Evolutionary conservation across 345 rosid genomes (phyloP), one percentile per base, ranked within the genome.

Genomic region (Sisymbrium altissimum): DNA sequence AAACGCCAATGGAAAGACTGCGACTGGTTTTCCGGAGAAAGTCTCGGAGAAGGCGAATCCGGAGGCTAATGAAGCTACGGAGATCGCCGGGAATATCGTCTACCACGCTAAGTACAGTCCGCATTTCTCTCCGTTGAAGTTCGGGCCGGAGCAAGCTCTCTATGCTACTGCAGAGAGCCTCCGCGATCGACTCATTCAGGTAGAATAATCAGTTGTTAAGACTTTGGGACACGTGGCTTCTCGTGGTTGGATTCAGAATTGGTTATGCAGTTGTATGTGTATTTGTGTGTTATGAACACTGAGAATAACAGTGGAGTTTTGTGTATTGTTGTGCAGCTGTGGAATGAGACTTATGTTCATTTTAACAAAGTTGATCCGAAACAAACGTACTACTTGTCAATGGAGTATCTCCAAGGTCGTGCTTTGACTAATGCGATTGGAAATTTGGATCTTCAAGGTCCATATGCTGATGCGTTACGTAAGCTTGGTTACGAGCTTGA

Each of bases 341-440:
- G 97, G 97, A 88, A 94, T 35, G 93, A 88, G 81, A 94, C 98
- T 48, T 88, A 83, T 77, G 61, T 83, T 68, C 97, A 95, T 68
- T 89, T 81, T 70, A 83, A 89, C 83, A 85, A 86, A 80, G 88
- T 81, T 23, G 86, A 87, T 85, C 97, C 97, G 9, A 91, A 95
- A 65, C 99, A 95, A 78, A 92, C 95, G 0, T 95, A 95, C 67
- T 95, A 95, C 84, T 80, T 94, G 64, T 94, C 98, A 27, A 94
- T 94, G 98, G 97, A 94, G 70, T 94, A 83, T 80, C 98, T 91
- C 69, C 98, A 94, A 89, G 98, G 98, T 43, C 87, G 98, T 55
- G 90, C 97, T 72, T 80, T 94, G 85, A 89, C 86, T 3, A 94
- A 91, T 74, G 95, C 97, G 0, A 85, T 94, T 69, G 98, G 98